Conservation (phyloP, 257 asterid species). For the Lantana camara region DNA sequence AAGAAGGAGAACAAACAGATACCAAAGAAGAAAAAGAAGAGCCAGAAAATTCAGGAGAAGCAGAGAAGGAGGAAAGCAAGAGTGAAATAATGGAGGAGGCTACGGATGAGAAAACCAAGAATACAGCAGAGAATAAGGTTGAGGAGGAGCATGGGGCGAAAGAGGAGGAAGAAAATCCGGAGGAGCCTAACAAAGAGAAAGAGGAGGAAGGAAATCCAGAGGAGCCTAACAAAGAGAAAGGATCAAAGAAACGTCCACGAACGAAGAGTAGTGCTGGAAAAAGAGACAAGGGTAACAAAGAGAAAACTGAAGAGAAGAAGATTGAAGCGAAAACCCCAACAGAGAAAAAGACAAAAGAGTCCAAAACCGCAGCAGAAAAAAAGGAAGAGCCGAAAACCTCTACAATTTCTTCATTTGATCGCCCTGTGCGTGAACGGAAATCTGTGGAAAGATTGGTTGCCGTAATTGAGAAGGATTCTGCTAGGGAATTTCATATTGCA, state of each 20-base stretch:
- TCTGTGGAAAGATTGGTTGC: slow-evolving; percentile 95
- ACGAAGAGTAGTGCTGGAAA: slow-evolving; percentile 42
- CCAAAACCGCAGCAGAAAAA: slow-evolving; percentile 30
- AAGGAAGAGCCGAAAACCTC: slow-evolving; percentile 73
- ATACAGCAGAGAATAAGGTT: slow-evolving; percentile 34
- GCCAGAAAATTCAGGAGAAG: slow-evolving; percentile 24
- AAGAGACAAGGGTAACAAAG: slow-evolving; percentile 41
- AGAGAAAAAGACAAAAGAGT: slow-evolving; percentile 36
- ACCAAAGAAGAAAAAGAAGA: slow-evolving; percentile 9
- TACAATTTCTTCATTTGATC: slow-evolving; percentile 53
- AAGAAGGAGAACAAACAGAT: slow-evolving; percentile 22
- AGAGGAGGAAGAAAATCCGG: slow-evolving; percentile 39
- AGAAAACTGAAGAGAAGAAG: slow-evolving; percentile 49
- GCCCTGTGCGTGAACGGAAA: slow-evolving; percentile 93
- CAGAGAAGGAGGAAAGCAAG: slow-evolving; percentile 33
- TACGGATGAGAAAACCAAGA: slow-evolving; percentile 25
- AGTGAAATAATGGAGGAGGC: slow-evolving; percentile 37
- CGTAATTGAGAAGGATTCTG: slow-evolving; percentile 64
- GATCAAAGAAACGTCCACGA: slow-evolving; percentile 58
- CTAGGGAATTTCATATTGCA: slow-evolving; percentile 68
- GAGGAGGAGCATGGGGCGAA: slow-evolving; percentile 34
- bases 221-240: slow-evolving; percentile 40
- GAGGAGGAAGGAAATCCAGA: slow-evolving; percentile 46
- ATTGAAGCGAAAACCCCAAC: slow-evolving; percentile 13
- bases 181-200: slow-evolving; percentile 40